Evolutionary conservation across 441 rosid species (phyloP).

Genomic region (Croton setiger): DNA sequence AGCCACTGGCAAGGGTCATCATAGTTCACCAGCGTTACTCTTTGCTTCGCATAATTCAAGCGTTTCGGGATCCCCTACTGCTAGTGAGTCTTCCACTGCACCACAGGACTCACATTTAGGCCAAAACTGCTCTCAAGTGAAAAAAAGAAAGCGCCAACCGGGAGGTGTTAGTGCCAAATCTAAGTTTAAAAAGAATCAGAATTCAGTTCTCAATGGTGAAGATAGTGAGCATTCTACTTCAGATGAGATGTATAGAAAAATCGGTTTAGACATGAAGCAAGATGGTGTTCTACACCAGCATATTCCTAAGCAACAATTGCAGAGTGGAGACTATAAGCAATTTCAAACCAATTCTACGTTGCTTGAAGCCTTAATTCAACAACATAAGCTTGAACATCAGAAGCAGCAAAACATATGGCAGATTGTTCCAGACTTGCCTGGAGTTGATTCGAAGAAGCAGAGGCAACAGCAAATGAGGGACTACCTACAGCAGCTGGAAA

Average conservation of each 20-base stretch:
- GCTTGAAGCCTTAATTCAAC: constrained; percentile 52
- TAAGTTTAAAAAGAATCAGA: constrained; percentile 39
- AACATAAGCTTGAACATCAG: constrained; percentile 41
- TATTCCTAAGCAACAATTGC: constrained; percentile 56
- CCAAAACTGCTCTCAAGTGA: constrained; percentile 39
- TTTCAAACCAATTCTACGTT: constrained; percentile 54
- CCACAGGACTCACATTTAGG: constrained; percentile 53
- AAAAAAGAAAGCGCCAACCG: constrained; percentile 37
- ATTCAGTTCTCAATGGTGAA: constrained; percentile 21
- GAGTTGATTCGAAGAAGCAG: constrained; percentile 63
- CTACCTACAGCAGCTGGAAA: constrained; percentile 64
- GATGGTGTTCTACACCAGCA: constrained; percentile 69
- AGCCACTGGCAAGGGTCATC: constrained; percentile 8
- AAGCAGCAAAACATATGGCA: constrained; percentile 60
- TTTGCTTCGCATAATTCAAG: constrained; percentile 63
- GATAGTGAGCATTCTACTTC: constrained; percentile 39
- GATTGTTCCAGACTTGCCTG: constrained; percentile 54
- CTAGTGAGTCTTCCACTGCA: constrained; percentile 56
- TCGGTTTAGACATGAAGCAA: constrained; percentile 57
- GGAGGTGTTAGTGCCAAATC: constrained; percentile 56
- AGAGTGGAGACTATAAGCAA: constrained; percentile 64
- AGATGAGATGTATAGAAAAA: constrained; percentile 53
- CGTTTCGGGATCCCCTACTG: constrained; percentile 63
- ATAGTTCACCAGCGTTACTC: constrained; percentile 56
- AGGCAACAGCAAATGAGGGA: constrained; percentile 44